Base-by-base conservation (phyloP, 2,329 filamentous ascomycete genomes). In the Chaetoscypha palmicola region DNA sequence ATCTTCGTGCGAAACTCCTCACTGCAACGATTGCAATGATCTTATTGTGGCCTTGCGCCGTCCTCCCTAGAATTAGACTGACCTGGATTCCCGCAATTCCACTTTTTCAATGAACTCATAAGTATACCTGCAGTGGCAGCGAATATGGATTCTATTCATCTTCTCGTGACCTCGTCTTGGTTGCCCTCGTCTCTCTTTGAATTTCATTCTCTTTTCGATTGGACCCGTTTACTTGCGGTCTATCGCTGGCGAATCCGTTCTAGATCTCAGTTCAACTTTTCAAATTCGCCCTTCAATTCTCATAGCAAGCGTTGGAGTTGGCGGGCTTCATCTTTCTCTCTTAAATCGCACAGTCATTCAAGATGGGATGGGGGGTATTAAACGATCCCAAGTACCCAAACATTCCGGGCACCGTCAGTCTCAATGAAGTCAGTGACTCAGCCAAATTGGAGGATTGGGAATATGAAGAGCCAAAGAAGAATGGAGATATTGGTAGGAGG, bases 401-500 rank as follows among this genome's bases (percentile, higher is more conserved):
- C 23, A 52, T 57, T 34, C 58, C 58, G 17, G 57, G 56, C 17
- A 60, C 58, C 14, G 45, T 52, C 12, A 55, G 47, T 19, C 53
- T 57, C 36, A 50, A 48, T 28, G 52, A 57, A 37, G 44, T 43
- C 28, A 51, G 49, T 38, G 46, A 48, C 36, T 24, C 46, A 50
- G 46, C 46, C 11, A 52, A 51, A 36, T 43, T 46, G 19, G 51
- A 53, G 5, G 50, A 47, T 30, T 54, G 49, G 52, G 49, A 54
- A 41, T 52, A 53, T 49, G 46, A 54, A 28, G 49, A 58, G 9
- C 47, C 67, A 38, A 68, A 68, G 56, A 64, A 63, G 36, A 58
- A 62, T 42, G 59, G 60, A 36, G 69, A 76, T 48, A 66, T 77
- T 38, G 66, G 74, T 32, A 33, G 39, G n/a, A 20, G 10, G 17